These are phyloP conservation scores for Salix purpurea DNA, from an alignment of 345 rosid genomes.

Conservation along the genomic window DNA sequence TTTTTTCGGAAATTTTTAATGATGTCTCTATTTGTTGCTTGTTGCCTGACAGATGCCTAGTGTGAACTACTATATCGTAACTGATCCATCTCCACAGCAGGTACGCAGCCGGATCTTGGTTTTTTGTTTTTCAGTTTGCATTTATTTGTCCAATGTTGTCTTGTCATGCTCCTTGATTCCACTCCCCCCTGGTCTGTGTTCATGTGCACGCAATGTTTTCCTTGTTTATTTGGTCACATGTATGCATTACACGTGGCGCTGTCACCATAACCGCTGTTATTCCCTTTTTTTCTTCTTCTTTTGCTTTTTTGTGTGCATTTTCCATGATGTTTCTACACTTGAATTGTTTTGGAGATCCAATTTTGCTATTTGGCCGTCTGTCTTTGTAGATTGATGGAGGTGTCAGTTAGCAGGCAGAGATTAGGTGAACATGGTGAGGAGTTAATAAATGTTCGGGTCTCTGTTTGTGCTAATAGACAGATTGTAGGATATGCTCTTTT, in stretches of 20 bases:
- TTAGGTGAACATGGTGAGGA: background rate
- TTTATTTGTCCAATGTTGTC: background rate
- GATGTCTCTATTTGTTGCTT: background rate
- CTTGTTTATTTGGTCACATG: background rate
- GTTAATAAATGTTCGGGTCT: background rate
- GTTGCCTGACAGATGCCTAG: conserved; percentile 14
- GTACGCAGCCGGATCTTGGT: background rate
- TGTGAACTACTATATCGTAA: background rate
- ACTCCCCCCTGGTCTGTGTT: background rate
- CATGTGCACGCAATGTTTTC: background rate
- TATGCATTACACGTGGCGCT: background rate
- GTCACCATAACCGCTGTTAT: background rate
- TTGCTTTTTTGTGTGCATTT: background rate
- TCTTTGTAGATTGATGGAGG: conserved; percentile 7
- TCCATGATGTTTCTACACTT: background rate
- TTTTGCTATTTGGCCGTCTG: background rate
- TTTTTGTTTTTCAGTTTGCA: background rate
- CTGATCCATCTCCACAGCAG: background rate
- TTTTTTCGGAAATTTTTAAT: background rate
- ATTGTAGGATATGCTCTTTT: background rate
- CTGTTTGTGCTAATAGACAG: background rate
- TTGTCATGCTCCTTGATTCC: background rate
- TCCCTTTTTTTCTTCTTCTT: background rate
- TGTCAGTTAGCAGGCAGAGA: background rate
- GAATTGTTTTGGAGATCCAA: background rate